Base-by-base conservation (phyloP, 352 stramenopile genomes). In the Pythium dissimile region DNA sequence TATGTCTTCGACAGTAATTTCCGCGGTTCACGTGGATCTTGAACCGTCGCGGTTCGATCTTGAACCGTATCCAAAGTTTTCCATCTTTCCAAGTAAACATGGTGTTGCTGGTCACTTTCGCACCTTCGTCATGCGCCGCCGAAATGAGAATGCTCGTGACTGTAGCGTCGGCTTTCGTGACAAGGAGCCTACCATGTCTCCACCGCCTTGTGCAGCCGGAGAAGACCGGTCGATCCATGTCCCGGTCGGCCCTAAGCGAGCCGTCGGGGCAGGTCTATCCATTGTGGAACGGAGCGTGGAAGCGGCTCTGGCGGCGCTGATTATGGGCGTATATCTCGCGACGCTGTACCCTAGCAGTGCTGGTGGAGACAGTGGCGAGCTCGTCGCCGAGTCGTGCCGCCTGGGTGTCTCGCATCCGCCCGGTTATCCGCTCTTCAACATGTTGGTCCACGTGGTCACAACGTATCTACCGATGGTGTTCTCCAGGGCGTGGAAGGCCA, bases 341-440 rank as follows among this genome's bases (percentile, higher is more conserved):
- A 97, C 91, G 16, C 56, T 92, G 24, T 95, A 92, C 39, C 80
- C 84, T 13, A 92, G 86, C 0, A 85, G 97, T 7, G 84, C 86
- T 13, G 92, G 94, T 7, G 94, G 91, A 16, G 92, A 98, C 73
- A 85, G 84, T 49, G 93, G 93, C 13, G 92, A 98, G 52, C 72
- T 99, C 1, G 85, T 98, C 28, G 91, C 94, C 34, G 95, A 99
- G 70, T 92, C 89, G 30, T 99, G 95, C 45, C 67, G 86, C 18
- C 75, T 98, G 4, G 96, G 96, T 5, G 84, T 96, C 27, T 89
- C 92, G 8, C 96, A 99, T 59, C 94, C 94, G 8, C 94, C 94
- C 2, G 95, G 95, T 1, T 98, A 98, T 62, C 95, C 95, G 27
- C 71, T 98, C 13, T 97, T 96, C 64, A 98, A 89, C 30, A 72